Conservation (phyloP, 306 rosid genomes). For the Dicorynia guianensis region DNA sequence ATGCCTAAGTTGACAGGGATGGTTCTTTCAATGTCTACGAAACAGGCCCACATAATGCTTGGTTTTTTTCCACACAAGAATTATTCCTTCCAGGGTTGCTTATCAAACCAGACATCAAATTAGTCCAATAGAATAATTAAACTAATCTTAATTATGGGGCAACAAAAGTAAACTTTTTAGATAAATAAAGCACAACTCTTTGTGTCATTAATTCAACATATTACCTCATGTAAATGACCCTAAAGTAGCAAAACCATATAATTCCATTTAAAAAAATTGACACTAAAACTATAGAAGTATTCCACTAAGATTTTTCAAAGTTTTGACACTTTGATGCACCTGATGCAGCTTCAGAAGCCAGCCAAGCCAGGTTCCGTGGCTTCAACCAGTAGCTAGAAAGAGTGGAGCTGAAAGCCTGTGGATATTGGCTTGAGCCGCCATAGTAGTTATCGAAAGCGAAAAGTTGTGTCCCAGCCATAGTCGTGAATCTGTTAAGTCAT, state of each 20-base stretch:
- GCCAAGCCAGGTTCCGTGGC: neutral
- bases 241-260: too few species aligned
- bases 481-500: too few species aligned
- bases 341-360: neutral
- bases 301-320: neutral
- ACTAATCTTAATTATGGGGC: constrained; percentile 6
- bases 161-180: too few species aligned
- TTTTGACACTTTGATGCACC: too few species aligned
- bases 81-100: constrained; percentile 50
- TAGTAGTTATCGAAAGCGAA: neutral
- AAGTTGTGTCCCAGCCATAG: too few species aligned
- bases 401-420: neutral
- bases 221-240: too few species aligned
- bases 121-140: constrained; percentile 23
- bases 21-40: constrained; percentile 11
- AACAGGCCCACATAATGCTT: constrained; percentile 49
- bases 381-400: constrained; percentile 16
- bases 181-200: too few species aligned
- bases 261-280: too few species aligned
- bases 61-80: constrained; percentile 35
- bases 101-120: constrained; percentile 28
- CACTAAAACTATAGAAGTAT: neutral
- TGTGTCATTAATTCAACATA: too few species aligned
- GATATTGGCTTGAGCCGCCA: constrained; percentile 2
- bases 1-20: constrained; percentile 39